Conservation (phyloP, 805 yeast species). For the Metschnikowia santaceciliae region DNA sequence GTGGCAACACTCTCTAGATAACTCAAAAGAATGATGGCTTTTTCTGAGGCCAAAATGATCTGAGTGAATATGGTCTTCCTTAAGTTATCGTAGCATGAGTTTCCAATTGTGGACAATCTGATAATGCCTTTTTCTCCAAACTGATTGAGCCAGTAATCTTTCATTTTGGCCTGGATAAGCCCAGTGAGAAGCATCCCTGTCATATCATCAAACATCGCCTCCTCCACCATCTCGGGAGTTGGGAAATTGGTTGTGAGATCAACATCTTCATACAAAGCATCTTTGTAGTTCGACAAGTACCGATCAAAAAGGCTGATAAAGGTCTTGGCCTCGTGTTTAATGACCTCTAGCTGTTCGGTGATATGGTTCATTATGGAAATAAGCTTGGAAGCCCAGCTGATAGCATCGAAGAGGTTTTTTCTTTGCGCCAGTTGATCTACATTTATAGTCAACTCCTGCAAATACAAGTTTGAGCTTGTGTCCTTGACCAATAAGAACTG, state of each 20-base stretch:
- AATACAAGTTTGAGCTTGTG: constrained; percentile 6
- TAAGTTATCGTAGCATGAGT: constrained; percentile 46
- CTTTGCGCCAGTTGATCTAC: constrained; percentile 5
- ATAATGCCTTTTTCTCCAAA: constrained; percentile 64
- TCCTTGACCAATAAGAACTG: constrained; percentile 26
- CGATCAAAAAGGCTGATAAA: constrained; percentile 29
- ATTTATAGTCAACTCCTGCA: constrained; percentile 17
- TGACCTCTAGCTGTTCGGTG: constrained; percentile 17
- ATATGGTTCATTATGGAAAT: constrained; percentile 24
- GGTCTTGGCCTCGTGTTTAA: constrained; percentile 22
- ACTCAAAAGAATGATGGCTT: constrained; percentile 45
- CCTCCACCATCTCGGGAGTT: constrained; percentile 14
- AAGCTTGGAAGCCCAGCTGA: constrained; percentile 24
- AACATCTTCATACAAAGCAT: constrained; percentile 19
- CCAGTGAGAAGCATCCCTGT: constrained; percentile 53
- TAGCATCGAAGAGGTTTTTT: constrained; percentile 19
- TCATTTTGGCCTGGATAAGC: constrained; percentile 44
- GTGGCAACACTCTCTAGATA: constrained; percentile 34
- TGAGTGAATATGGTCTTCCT: constrained; percentile 46
- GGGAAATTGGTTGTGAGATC: constrained; percentile 29
- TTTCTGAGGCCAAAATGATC: constrained; percentile 53
- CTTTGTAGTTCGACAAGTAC: constrained; percentile 31
- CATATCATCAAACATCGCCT: constrained; percentile 22
- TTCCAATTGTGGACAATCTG: constrained; percentile 51
- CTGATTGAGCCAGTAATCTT: constrained; percentile 60